phyloP scores from a whole-genome alignment of 192 early-diverging fungal species.

The Piromyces finnis region DNA sequence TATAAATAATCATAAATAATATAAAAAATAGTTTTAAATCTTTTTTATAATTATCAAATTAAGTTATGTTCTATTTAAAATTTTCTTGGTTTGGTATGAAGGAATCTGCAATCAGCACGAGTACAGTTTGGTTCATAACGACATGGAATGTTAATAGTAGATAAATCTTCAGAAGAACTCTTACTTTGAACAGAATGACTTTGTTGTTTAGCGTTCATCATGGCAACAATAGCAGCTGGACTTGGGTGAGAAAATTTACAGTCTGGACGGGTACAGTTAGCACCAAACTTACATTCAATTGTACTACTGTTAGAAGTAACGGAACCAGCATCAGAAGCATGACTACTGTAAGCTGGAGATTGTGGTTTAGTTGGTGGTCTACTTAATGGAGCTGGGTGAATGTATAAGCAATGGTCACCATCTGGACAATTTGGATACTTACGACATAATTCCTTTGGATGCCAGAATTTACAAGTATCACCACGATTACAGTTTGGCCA shows the following conservation, averaged over 20 bases:
- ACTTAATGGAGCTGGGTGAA: background rate
- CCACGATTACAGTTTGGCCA: constrained; percentile 2
- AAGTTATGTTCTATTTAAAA: background rate
- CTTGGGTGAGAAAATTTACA: constrained; percentile 18
- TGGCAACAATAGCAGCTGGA: constrained; percentile 9
- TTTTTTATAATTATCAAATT: too few relatives aligned
- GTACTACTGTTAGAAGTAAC: background rate
- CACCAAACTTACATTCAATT: constrained; percentile 10
- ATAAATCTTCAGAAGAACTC: background rate
- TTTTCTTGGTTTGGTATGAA: constrained; percentile 2
- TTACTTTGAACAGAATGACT: background rate
- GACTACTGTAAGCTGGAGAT: background rate
- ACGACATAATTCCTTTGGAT: constrained; percentile 1
- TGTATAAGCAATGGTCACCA: constrained; percentile 1
- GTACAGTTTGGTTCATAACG: constrained; percentile 15
- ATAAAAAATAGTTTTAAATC: too few relatives aligned
- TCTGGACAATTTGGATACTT: constrained; percentile 2
- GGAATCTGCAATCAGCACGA: constrained; percentile 11
- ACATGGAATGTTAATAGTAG: constrained; percentile 10
- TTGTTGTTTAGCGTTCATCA: background rate
- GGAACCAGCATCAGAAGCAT: background rate
- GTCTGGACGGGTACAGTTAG: constrained; percentile 11
- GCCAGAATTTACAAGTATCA: constrained; percentile 1
- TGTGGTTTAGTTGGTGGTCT: background rate
- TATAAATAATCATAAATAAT: too few relatives aligned